A percentile compares a stretch with the other conserved stretches of the same genome.
phyloP scores from a whole-genome alignment of 768 basidiomycete genomes.

The Kwoniella europaea region DNA sequence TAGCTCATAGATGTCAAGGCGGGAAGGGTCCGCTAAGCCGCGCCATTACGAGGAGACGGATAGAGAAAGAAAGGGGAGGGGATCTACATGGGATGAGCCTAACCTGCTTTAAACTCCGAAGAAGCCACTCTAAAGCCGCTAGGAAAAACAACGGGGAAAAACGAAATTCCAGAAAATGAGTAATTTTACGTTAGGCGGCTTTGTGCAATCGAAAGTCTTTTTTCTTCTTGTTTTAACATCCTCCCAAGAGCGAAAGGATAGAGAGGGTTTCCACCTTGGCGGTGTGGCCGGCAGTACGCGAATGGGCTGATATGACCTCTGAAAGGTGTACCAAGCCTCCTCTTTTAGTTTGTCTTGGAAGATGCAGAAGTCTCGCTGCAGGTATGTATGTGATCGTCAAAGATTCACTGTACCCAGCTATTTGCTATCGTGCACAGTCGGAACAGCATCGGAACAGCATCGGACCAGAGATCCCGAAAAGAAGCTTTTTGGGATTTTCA shows the following conservation, averaged over 20 bases:
- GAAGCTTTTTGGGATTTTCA: neutral
- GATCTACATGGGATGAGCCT: neutral
- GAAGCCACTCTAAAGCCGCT: neutral
- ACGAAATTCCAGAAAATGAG: neutral
- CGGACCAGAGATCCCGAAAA: neutral
- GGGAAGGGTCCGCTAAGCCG: neutral
- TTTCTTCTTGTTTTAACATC: neutral
- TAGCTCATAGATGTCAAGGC: neutral
- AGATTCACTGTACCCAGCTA: too few species aligned
- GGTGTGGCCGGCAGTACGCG: neutral
- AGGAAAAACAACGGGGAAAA: neutral
- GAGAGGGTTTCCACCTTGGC: neutral
- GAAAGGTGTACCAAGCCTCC: too few species aligned
- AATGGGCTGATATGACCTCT: too few species aligned
- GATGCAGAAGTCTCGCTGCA: too few species aligned
- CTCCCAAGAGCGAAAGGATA: neutral
- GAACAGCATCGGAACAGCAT: too few species aligned
- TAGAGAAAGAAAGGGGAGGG: neutral
- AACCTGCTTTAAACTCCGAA: neutral
- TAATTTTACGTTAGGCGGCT: neutral
- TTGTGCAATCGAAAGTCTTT: neutral
- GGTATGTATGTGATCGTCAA: too few species aligned
- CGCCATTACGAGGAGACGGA: neutral
- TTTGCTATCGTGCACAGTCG: too few species aligned
- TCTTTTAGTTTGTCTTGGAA: too few species aligned